Evolutionary conservation across 2,329 filamentous ascomycete genomes (phyloP), one percentile per base, ranked within the genome.

Genomic region (Lecanicillium sp.): DNA sequence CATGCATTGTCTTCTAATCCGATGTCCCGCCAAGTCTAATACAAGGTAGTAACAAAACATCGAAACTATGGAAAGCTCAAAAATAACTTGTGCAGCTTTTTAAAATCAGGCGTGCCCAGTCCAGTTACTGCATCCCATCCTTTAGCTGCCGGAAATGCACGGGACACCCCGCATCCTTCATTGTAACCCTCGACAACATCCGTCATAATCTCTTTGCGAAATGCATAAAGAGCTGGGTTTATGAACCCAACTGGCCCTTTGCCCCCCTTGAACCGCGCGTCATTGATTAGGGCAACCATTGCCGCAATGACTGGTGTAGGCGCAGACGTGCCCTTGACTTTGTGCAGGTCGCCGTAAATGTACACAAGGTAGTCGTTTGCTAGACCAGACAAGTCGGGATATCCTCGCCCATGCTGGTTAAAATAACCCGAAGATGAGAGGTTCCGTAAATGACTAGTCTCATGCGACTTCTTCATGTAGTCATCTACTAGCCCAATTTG

Each of bases 121-220:
- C 35, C 22, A 4, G 35, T 37, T 3, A 17, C 35, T 6, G 35
- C 35, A 37, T 37, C 35, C 25, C 35, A 37, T 14, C 22, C 35
- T 18, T 17, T 25, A 11, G 14, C 27, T 14, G 35, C 35, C 17
- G n/a, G 12, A 17, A 37, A 37, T 2, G 20, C 35, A 9, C 11
- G n/a, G 13, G 22, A 13, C 13, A 28, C 12, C n/a, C 22, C 35
- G 13, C 35, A 37, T 17, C 35, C 35, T 5, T 14, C 12, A 29
- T 37, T 37, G 15, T 11, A n/a, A 11, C 35, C 35, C n/a, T n/a
- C 15, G 13, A 11, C 27, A 9, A 28, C 27, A 28, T 28, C 27
- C n/a, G 9, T 28, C n/a, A n/a, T 28, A n/a, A 28, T 28, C n/a
- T 28, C n/a, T 9, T 28, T 9, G 9, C n/a, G 9, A n/a, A 28